Base-by-base conservation (phyloP, 257 asterid species). In the Buddleja alternifolia region DNA sequence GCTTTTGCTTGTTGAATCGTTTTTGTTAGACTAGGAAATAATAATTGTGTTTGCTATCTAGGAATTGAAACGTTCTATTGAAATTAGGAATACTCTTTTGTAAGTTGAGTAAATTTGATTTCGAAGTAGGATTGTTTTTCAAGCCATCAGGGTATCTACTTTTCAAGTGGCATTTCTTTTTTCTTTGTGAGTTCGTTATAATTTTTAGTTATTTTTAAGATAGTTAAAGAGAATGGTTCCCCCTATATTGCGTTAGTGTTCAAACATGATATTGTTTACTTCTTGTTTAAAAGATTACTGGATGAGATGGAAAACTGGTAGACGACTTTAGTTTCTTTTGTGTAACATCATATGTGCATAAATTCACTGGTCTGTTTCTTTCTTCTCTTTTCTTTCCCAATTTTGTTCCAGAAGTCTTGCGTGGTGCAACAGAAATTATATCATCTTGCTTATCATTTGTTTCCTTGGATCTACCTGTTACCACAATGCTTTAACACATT, bases 1-100 rank as follows among this genome's bases (percentile, higher is more conserved):
- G 63, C 42, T 16, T 66, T 16, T 51, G 45, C 36, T 62, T 55
- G 20, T 24, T 54, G 54, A 7, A 52, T 67, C 20, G 15, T 52
- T 7, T 67, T 61, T 67, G 63, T n/a, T n/a, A 21, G 29, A 54
- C 8, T 41, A 34, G 46, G n/a, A 29, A 14, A 14, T 42, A 41
- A 8, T 29, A 40, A 17, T 51, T 58, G 4, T 42, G 9, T 4
- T 55, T 58, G 58, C 15, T 48, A 6, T 36, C 23, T 59, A 5
- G 1, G 66, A 42, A 44, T 44, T 63, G 63, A 21, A 75, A 41
- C 10, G 1, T 52, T 7, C 34, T 67, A 20, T 21, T 12, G 20
- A 41, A 53, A 29, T 9, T 21, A 20, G 34, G 15, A 12, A 41
- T 23, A 5, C 10, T 4, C 15, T 20, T 9, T 3, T 16, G n/a